Conservation (phyloP, 1,284 basidiomycete genomes). For the Gymnopus androsaceus region DNA sequence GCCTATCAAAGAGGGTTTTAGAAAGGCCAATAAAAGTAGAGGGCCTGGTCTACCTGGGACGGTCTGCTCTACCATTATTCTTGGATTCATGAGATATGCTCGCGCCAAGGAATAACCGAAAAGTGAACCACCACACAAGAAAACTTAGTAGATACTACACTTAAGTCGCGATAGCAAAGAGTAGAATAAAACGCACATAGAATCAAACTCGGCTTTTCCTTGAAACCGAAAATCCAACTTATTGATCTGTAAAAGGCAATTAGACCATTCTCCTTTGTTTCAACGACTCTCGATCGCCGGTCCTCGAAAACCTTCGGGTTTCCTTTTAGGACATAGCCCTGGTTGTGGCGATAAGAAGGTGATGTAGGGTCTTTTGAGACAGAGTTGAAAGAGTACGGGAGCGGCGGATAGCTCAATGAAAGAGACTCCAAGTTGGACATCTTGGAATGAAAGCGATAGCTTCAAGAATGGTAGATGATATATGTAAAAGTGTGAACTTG, state of each 20-base stretch:
- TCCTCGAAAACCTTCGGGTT: too few relatives aligned
- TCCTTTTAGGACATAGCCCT: too few relatives aligned
- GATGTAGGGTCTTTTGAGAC: too few relatives aligned
- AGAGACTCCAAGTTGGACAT: too few relatives aligned
- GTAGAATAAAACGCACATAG: slow-evolving; percentile 19
- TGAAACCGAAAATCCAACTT: slow-evolving; percentile 29
- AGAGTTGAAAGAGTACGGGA: too few relatives aligned
- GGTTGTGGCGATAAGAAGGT: too few relatives aligned
- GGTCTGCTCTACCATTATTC: slow-evolving; percentile 13
- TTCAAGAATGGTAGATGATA: too few relatives aligned
- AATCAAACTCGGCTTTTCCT: slow-evolving; percentile 25
- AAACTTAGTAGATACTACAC: slow-evolving; percentile 14
- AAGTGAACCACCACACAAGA: slow-evolving; percentile 29
- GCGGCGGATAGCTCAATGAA: too few relatives aligned
- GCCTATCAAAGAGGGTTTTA: slow-evolving; percentile 17
- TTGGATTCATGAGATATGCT: neutral
- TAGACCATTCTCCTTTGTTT: neutral
- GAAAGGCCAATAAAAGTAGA: neutral
- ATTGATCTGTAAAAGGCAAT: slow-evolving; percentile 22
- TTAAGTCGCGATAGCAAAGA: neutral
- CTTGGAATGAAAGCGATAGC: too few relatives aligned
- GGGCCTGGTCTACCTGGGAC: slow-evolving; percentile 24
- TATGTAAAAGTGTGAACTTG: too few relatives aligned
- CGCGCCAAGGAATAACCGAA: slow-evolving; percentile 28
- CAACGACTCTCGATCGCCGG: neutral